Evolutionary conservation across 768 basidiomycete genomes (phyloP).

Genomic region (Ramaria sp.): DNA sequence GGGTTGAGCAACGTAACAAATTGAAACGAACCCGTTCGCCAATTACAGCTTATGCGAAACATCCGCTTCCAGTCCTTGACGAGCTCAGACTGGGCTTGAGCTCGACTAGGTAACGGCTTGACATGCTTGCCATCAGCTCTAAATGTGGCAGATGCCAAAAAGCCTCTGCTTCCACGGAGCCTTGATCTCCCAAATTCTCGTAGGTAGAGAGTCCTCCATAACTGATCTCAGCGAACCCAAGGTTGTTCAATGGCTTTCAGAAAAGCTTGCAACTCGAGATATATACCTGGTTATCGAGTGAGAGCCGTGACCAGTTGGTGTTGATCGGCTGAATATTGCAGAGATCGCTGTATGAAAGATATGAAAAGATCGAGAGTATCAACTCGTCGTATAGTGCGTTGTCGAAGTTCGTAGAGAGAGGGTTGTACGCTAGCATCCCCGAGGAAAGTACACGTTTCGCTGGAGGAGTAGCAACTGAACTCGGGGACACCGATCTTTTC

Average conservation of each 20-base stretch:
- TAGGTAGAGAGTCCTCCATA: constrained; percentile 64
- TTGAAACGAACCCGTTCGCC: constrained; percentile 51
- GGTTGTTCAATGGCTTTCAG: constrained; percentile 12
- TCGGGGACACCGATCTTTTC: not conserved
- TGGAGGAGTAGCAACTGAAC: not conserved
- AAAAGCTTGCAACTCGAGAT: constrained; percentile 10
- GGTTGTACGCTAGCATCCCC: constrained; percentile 9
- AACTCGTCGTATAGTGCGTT: constrained; percentile 65
- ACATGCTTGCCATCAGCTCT: constrained; percentile 48
- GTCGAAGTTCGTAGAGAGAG: constrained; percentile 29
- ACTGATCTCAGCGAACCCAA: constrained; percentile 21
- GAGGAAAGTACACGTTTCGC: not conserved
- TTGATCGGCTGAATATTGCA: constrained; percentile 53
- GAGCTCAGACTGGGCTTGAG: constrained; percentile 20
- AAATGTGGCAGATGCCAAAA: constrained; percentile 23
- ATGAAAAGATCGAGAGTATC: constrained; percentile 61
- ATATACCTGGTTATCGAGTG: constrained; percentile 55
- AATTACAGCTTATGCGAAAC: constrained; percentile 77
- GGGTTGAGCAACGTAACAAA: not conserved
- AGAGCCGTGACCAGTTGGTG: constrained; percentile 55
- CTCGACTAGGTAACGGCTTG: constrained; percentile 47
- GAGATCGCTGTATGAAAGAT: constrained; percentile 56
- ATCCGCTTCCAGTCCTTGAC: constrained; percentile 74
- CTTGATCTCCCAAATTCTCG: constrained; percentile 55
- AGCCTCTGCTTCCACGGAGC: constrained; percentile 58